Evolutionary conservation across 306 rosid species (phyloP), one percentile per base, ranked within the genome.

Genomic region (Cucurbita moschata): DNA sequence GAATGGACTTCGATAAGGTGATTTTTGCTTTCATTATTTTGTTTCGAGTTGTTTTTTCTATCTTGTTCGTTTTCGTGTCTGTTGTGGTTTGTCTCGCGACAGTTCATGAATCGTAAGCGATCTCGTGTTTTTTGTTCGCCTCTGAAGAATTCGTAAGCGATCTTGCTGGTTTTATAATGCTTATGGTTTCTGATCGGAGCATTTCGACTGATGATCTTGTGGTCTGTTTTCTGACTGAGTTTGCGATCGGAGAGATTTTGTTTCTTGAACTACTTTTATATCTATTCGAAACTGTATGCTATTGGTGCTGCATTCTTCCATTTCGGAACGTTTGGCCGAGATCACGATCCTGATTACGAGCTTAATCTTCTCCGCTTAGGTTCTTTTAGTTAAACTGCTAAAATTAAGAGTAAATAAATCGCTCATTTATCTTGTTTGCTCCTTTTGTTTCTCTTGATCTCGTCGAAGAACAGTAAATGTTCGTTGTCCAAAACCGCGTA

Each of bases 1-100:
- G 68, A 26, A 80, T 80, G 84, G 88, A 86, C 53, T 50, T 90
- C 69, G 88, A 88, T 58, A 90, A 90, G 94, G 98, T 87, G 46
- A 54, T 75, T 46, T 58, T 79, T 74, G 50, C 39, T 81, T 65
- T 57, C 50, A 6, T 61, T 72, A 39, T 5, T 77, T 67, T 65
- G 15, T 63, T 56, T 15, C n/a, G 13, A 53, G 46, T 43, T 43
- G 2, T 43, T 43, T 43, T 6, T 21, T 73, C 16, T 23, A 35
- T 53, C 30, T 81, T 1, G 38, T 37, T 80, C 9, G 10, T 8
- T 62, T 13, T 7, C 8, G 10, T 18, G 47, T 39, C 12, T 49
- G 40, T 59, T 38, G 65, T 68, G 38, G 66, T 52, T 14, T 42
- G 60, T 18, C 1, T 50, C 73, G 81, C 77, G 18, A 2, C 13